Percentiles rank a stretch among this genome's conserved stretches.
phyloP scores from a whole-genome alignment of 306 rosid genomes.

The Malus orientalis region DNA sequence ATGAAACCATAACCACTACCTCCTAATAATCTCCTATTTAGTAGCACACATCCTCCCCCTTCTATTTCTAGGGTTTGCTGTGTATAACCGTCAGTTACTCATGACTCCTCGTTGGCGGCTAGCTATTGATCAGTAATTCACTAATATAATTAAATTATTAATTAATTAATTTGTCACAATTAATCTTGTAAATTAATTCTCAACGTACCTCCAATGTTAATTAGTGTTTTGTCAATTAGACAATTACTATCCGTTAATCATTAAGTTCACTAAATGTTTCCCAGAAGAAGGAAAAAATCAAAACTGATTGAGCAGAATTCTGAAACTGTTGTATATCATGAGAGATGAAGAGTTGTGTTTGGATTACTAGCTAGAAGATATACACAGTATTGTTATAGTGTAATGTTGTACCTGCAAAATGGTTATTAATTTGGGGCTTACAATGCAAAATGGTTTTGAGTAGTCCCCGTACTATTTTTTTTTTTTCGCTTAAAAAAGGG shows the following conservation, averaged over 20 bases:
- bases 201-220: not conserved
- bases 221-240: not conserved
- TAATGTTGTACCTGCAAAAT: too few relatives aligned
- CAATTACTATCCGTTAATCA: not conserved
- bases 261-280: not conserved
- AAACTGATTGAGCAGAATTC: not conserved
- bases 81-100: not conserved
- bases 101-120: slow-evolving; percentile 4
- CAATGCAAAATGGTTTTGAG: not conserved
- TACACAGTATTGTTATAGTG: too few relatives aligned
- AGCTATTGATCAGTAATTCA: not conserved
- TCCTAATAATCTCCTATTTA: not conserved
- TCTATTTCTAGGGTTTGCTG: slow-evolving; percentile 6
- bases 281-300: not conserved
- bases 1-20: not conserved
- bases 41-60: not conserved
- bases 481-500: too few relatives aligned
- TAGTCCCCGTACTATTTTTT: not conserved
- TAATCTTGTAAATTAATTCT: not conserved
- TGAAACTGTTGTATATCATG: not conserved
- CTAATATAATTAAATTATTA: not conserved
- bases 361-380: too few relatives aligned
- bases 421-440: too few relatives aligned
- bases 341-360: too few relatives aligned
- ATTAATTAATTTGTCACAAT: not conserved